These are phyloP conservation scores for Akebia trifoliata DNA, from an alignment of 164 flowering plant species.

Conservation along the genomic window DNA sequence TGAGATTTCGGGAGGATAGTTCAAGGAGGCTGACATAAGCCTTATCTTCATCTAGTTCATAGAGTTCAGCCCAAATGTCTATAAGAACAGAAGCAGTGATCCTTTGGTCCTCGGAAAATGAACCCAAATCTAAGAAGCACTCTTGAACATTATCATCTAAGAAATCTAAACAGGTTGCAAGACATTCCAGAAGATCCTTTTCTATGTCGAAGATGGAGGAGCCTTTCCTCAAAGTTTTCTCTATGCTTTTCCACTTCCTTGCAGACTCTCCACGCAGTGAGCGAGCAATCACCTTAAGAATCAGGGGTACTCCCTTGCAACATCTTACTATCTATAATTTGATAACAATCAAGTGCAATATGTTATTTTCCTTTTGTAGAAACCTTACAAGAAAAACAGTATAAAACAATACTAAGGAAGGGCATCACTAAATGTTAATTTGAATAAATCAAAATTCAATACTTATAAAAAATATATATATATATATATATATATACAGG, in stretches of 20 bases:
- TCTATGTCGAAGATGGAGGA: slow-evolving; percentile 20
- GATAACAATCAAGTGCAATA: not conserved
- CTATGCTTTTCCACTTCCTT: slow-evolving; percentile 20
- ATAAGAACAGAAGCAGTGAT: slow-evolving; percentile 57
- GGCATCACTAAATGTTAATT: not conserved
- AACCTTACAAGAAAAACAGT: not conserved
- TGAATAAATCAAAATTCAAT: too few relatives aligned
- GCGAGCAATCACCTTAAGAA: slow-evolving; percentile 29
- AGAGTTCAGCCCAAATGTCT: slow-evolving; percentile 56
- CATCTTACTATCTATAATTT: slow-evolving; percentile 28
- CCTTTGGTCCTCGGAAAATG: slow-evolving; percentile 59
- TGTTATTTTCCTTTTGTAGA: not conserved
- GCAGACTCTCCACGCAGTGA: slow-evolving; percentile 27
- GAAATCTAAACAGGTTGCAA: slow-evolving; percentile 29
- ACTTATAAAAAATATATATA: too few relatives aligned
- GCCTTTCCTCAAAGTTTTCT: slow-evolving; percentile 15
- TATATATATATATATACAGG: too few relatives aligned
- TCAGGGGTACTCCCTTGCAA: slow-evolving; percentile 38
- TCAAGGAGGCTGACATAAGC: slow-evolving; percentile 55
- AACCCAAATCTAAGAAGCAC: slow-evolving; percentile 57
- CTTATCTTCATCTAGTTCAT: slow-evolving; percentile 44
- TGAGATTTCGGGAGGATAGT: slow-evolving; percentile 53
- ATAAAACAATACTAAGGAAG: not conserved
- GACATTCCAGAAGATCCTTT: slow-evolving; percentile 20
- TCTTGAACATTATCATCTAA: slow-evolving; percentile 17